Conservation (phyloP, 768 basidiomycete genomes). For the Russula earlei region DNA sequence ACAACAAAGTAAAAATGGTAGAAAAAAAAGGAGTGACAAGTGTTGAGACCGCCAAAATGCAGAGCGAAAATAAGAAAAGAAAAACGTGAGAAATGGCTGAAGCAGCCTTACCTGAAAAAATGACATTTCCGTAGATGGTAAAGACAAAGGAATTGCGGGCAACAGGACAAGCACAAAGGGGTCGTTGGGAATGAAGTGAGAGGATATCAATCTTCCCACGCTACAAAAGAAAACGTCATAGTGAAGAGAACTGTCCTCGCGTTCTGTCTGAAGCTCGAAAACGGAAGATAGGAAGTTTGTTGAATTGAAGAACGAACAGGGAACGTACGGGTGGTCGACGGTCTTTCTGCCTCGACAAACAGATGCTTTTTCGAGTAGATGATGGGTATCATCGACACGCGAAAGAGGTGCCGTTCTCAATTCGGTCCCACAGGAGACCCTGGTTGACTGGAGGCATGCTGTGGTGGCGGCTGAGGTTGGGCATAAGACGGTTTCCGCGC, state of each 20-base stretch:
- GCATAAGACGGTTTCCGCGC: constrained; percentile 5
- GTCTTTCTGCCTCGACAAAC: background rate
- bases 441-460: background rate
- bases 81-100: background rate
- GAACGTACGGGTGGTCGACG: background rate
- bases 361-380: background rate
- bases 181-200: background rate
- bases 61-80: background rate
- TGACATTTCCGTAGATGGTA: constrained; percentile 9
- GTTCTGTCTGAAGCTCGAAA: background rate
- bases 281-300: background rate
- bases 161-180: background rate
- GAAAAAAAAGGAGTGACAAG: background rate
- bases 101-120: background rate
- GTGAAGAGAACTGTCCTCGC: constrained; percentile 7
- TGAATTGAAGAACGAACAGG: background rate
- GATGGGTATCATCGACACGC: background rate
- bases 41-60: constrained; percentile 3
- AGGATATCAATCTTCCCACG: constrained; percentile 4
- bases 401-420: background rate
- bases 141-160: constrained; percentile 12
- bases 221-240: constrained; percentile 1
- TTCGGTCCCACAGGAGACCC: constrained; percentile 7
- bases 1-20: background rate
- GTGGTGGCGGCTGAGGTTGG: background rate